Conservation (phyloP, 2,329 filamentous ascomycete genomes). For the Myrmaecium sp. region DNA sequence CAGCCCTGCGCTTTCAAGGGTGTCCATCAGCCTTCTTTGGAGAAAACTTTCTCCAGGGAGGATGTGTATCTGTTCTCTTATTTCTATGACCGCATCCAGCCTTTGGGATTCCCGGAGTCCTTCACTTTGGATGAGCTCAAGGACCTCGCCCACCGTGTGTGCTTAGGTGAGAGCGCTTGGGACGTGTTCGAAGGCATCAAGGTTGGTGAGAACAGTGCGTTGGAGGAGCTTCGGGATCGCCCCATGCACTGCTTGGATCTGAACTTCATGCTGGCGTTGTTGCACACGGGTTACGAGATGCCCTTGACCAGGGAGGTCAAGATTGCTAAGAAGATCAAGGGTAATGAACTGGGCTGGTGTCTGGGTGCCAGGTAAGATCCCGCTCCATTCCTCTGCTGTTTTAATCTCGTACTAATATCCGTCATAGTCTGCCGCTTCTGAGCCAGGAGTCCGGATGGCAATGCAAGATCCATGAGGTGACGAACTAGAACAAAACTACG, state of each 20-base stretch:
- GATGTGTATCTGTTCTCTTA: conserved; percentile 95
- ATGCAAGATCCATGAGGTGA: conserved; percentile 65
- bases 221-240: conserved; percentile 63
- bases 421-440: conserved; percentile 59
- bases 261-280: conserved; percentile 85
- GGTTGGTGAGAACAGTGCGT: no score
- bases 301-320: conserved; percentile 89
- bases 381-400: conserved; percentile 2
- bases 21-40: conserved; percentile 79
- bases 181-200: conserved; percentile 61
- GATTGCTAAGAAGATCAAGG: conserved; percentile 97
- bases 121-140: conserved; percentile 86
- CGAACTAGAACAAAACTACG: conserved; percentile 4
- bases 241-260: conserved; percentile 90
- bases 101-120: conserved; percentile 93
- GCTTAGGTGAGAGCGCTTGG: conserved; percentile 62
- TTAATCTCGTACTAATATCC: conserved; percentile 19
- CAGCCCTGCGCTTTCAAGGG: conserved; percentile 98
- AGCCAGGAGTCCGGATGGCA: conserved; percentile 73
- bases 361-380: conserved; percentile 71
- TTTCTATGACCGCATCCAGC: conserved; percentile 89
- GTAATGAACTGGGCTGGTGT: conserved; percentile 95
- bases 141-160: conserved; percentile 71
- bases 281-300: conserved; percentile 97
- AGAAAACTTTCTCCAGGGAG: conserved; percentile 80